Conservation (phyloP, 192 early-diverging fungal genomes). For the Lunasporangiospora selenospora region DNA sequence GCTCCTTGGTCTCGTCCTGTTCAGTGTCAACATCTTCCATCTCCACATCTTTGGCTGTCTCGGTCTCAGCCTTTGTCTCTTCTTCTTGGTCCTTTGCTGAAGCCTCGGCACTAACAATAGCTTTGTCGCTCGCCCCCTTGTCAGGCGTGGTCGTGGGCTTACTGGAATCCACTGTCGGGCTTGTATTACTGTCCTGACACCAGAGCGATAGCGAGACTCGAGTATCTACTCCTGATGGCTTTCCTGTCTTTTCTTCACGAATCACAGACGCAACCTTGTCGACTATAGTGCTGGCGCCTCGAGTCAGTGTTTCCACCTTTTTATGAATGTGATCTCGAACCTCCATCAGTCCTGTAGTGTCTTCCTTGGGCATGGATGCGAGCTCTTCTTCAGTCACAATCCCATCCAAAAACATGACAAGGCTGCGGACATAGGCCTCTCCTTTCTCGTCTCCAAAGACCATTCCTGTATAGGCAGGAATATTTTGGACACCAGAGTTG, state of each 20-base stretch:
- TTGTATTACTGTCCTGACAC: too few species aligned
- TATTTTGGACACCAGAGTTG: slow-evolving; percentile 23
- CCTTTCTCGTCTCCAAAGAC: slow-evolving; percentile 66
- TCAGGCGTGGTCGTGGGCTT: too few species aligned
- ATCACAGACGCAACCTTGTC: slow-evolving; percentile 44
- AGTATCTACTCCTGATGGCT: slow-evolving; percentile 14
- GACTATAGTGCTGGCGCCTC: slow-evolving; percentile 47
- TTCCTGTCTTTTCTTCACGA: slow-evolving; percentile 23
- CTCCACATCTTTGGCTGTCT: too few species aligned
- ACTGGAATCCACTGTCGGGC: too few species aligned
- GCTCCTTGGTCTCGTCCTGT: too few species aligned
- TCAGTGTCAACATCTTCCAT: too few species aligned
- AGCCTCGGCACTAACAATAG: too few species aligned
- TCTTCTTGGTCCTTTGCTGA: too few species aligned
- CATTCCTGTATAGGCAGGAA: slow-evolving; percentile 53
- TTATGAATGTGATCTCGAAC: slow-evolving; percentile 43
- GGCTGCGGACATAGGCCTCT: slow-evolving; percentile 64
- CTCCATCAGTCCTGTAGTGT: slow-evolving; percentile 24
- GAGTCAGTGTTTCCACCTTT: slow-evolving; percentile 48
- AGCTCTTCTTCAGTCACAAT: slow-evolving; percentile 15
- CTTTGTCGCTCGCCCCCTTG: too few species aligned
- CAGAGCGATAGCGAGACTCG: slow-evolving; percentile 26
- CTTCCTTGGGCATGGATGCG: slow-evolving; percentile 11
- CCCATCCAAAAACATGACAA: slow-evolving; percentile 56
- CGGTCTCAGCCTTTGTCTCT: too few species aligned